A percentile compares a stretch with the other conserved stretches of the same genome.
Conservation (phyloP, 768 basidiomycete species). For the Trametes villosa region DNA sequence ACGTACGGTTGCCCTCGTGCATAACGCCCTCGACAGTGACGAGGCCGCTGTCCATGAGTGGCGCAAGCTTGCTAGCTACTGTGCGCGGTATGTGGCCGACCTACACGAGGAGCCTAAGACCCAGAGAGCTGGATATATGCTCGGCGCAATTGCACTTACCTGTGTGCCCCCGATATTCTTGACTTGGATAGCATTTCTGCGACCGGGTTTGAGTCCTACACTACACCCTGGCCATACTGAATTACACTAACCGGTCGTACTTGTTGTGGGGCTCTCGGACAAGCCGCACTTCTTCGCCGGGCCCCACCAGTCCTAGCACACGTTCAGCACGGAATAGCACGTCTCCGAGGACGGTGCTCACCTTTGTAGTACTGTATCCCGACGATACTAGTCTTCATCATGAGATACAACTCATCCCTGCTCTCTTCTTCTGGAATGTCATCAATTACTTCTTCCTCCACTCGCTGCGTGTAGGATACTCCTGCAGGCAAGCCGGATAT, state of each 20-base stretch:
- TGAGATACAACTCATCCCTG: constrained; percentile 71
- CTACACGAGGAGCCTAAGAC: constrained; percentile 40
- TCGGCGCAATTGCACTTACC: not conserved
- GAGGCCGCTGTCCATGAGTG: constrained; percentile 64
- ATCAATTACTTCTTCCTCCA: constrained; percentile 44
- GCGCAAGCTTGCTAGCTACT: constrained; percentile 63
- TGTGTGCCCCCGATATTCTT: constrained; percentile 65
- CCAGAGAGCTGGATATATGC: not conserved
- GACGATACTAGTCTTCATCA: constrained; percentile 64
- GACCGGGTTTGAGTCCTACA: not conserved
- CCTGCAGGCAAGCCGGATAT: constrained; percentile 19
- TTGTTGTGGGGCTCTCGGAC: constrained; percentile 66
- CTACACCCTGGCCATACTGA: too few species aligned
- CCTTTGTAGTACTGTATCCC: constrained; percentile 86
- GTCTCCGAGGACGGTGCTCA: constrained; percentile 26
- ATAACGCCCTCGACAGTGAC: constrained; percentile 76
- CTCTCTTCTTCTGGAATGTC: constrained; percentile 50
- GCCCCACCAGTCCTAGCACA: constrained; percentile 70
- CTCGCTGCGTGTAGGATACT: constrained; percentile 17
- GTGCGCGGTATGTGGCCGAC: constrained; percentile 80
- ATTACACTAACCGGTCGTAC: constrained; percentile 60
- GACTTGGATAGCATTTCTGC: constrained; percentile 80
- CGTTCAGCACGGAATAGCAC: not conserved
- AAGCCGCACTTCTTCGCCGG: constrained; percentile 76
- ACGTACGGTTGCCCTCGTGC: constrained; percentile 69